Base-by-base conservation (phyloP, 148 eudicot genomes). In the Rhododendron simsii region DNA sequence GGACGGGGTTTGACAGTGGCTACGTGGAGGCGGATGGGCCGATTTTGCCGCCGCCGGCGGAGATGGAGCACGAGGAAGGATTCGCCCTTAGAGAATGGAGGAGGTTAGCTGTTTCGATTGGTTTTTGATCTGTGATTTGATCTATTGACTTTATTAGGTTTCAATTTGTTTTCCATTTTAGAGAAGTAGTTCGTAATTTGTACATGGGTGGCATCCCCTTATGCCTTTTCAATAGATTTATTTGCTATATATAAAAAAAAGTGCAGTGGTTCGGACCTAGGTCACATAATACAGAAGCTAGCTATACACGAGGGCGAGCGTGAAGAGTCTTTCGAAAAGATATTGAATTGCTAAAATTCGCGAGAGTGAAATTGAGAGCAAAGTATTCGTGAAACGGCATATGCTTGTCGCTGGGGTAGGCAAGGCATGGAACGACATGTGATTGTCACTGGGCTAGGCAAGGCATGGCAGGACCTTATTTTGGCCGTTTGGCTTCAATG, bases 71-170 rank as follows among this genome's bases (percentile, higher is more conserved):
- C 55, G 93, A 89, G 85, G 93, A 89, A 16, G 94, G 92, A 0
- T 84, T 81, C 57, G 91, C 94, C 41, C 89, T 92, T 33, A 86
- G 89, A 81, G 91, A 91, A 82, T 91, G 94, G 93, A 84, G 93
- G 48, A 90, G 94, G 94, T 92, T 48, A 85, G 84, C 2, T 33
- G n/a, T 82, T 59, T 26, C n/a, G 10, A 28, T 35, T 57, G 5
- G 44, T 10, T 75, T 69, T 81, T 81, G 39, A 73, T 2, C 11
- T 28, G 33, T n/a, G 59, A 79, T 26, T 51, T 81, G 44, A 53
- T 80, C 65, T 51, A 59, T 53, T 81, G 65, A 53, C 4, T 16
- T 12, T 50, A 26, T 6, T 79, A 55, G 73, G 84, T 71, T 30
- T 71, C 76, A n/a, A 18, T 71, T 55, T 35, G 39, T 37, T 20